Conservation (phyloP, 257 asterid species). For the Jacaranda mimosifolia region DNA sequence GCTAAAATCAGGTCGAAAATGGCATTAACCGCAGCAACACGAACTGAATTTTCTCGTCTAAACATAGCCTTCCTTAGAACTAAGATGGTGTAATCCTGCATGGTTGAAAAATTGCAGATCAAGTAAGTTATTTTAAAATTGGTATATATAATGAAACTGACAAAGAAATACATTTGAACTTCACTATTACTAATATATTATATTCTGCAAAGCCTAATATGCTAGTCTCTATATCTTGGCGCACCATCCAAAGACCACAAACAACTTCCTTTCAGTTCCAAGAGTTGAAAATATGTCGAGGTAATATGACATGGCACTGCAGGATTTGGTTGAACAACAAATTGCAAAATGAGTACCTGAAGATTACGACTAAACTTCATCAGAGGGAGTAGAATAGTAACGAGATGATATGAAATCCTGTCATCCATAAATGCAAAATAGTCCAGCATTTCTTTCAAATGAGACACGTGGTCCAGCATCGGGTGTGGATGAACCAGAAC, state of each 20-base stretch:
- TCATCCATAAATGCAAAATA: constrained; percentile 78
- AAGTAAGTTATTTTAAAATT: constrained; percentile 14
- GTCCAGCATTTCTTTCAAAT: constrained; percentile 87
- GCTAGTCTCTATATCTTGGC: constrained; percentile 4
- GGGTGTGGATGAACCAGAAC: constrained; percentile 68
- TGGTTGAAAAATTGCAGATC: constrained; percentile 30
- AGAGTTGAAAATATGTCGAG: constrained; percentile 20
- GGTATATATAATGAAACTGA: constrained; percentile 10
- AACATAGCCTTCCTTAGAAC: constrained; percentile 90
- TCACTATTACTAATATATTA: constrained; percentile 1
- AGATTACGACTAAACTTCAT: constrained; percentile 68
- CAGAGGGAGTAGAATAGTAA: constrained; percentile 71
- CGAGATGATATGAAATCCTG: constrained; percentile 65
- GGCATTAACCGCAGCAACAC: constrained; percentile 74
- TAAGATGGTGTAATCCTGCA: constrained; percentile 77
- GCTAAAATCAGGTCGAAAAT: constrained; percentile 74
- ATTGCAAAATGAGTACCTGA: constrained; percentile 60
- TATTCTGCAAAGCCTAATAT: constrained; percentile 8
- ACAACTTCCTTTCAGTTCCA: constrained; percentile 1
- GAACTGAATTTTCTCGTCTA: constrained; percentile 80
- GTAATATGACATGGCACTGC: constrained; percentile 11
- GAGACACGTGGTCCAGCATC: constrained; percentile 72
- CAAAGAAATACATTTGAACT: not conserved
- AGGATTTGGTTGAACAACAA: constrained; percentile 28
- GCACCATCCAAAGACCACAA: not conserved